Base-by-base conservation (phyloP, 208 protist genomes). In the Trypanosoma grayi region DNA sequence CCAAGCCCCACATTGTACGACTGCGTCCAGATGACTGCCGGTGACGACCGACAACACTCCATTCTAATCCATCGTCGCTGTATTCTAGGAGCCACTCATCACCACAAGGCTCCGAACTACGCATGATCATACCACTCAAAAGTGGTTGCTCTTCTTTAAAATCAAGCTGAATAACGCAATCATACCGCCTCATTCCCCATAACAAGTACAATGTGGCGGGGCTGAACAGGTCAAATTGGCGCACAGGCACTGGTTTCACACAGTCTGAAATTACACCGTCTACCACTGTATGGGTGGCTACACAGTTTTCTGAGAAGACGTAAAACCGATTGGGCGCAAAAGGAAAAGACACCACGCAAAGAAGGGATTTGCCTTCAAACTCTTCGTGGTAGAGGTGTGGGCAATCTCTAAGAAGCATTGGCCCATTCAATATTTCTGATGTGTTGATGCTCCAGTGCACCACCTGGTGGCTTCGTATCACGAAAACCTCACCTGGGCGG, bases 21-120 rank as follows among this genome's bases (percentile, higher is more conserved):
- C 66, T 55, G 16, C 43, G 20, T 27, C 30, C 47, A 46, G 58
- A 60, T n/a, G 18, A 47, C 50, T 78, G 73, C n/a, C 30, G 24
- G 39, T 78, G 73, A 52, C 25, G 8, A 33, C 60, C 59, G 28
- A 74, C 73, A 9, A 25, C 37, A 4, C 47, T 55, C 76, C 76
- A 83, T 4, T 36, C 14, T 3, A 68, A 4, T 46, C 55, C 66
- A 60, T 85, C 79, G 55, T 85, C 72, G 48, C 66, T 76, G 64
- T 58, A 85, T n/a, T 67, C 65, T 30, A 72, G 30, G 16, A 79
- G 4, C 66, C 54, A 71, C 14, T 74, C 52, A 28, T 70, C 59
- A 47, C 45, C 50, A 53, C 53, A 59, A 20, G 56, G 59, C 27
- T 70, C 71, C 16, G 59, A 65, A 46, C 54, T 68, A 1, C 24